Evolutionary conservation across 2,329 filamentous ascomycete species (phyloP).

Genomic region (Rhytidhysteron rufulum): DNA sequence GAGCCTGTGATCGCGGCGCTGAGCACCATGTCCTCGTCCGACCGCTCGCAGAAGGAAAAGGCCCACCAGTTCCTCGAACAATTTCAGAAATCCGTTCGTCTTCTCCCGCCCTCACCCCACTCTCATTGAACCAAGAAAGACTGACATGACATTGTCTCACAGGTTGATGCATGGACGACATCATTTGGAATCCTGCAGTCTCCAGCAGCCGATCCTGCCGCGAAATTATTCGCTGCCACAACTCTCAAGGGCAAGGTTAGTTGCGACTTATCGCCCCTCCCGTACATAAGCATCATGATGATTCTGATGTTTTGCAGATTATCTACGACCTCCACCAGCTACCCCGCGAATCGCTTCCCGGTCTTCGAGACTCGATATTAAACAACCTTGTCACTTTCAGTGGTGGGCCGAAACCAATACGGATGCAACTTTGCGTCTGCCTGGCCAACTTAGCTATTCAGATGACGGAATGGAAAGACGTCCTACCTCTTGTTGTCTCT

Average conservation of each 20-base stretch:
- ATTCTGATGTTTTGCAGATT: constrained; percentile 60
- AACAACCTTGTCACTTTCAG: constrained; percentile 77
- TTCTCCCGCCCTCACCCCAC: too few relatives aligned
- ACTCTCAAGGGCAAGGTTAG: constrained; percentile 96
- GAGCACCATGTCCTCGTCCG: constrained; percentile 81
- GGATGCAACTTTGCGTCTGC: constrained; percentile 92
- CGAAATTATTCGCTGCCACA: constrained; percentile 91
- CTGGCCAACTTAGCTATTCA: constrained; percentile 93
- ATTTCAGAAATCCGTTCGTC: constrained; percentile 96
- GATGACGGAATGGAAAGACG: constrained; percentile 94
- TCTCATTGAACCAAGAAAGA: constrained; percentile 9
- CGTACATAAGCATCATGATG: too few relatives aligned
- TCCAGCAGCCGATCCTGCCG: constrained; percentile 69
- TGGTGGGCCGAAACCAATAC: constrained; percentile 69
- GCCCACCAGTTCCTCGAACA: constrained; percentile 87
- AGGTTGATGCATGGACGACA: constrained; percentile 88
- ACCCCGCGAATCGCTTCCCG: constrained; percentile 66
- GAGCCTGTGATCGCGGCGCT: constrained; percentile 83
- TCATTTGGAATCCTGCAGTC: constrained; percentile 85
- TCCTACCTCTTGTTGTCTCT: constrained; percentile 75
- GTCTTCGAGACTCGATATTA: constrained; percentile 80
- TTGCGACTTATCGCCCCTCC: too few relatives aligned
- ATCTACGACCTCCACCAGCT: constrained; percentile 94
- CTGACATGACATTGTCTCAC: constrained; percentile 22
- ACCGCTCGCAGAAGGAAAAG: constrained; percentile 79